These are phyloP conservation scores for Pulveroboletus sp. DNA, from an alignment of 768 basidiomycete species.

Conservation along the genomic window DNA sequence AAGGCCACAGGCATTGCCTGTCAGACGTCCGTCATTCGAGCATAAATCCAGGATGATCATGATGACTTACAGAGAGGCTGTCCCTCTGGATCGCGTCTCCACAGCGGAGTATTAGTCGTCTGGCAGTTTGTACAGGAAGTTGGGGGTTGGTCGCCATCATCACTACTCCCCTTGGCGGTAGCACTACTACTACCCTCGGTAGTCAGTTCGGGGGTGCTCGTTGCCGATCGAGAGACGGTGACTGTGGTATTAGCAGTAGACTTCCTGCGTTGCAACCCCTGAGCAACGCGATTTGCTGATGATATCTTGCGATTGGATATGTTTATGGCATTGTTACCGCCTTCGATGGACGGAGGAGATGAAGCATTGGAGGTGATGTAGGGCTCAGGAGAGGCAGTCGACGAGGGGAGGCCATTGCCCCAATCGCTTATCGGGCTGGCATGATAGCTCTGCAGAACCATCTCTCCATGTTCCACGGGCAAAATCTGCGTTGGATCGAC, in stretches of 20 bases:
- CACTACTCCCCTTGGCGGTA: slow-evolving; percentile 41
- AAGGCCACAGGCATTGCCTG: slow-evolving; percentile 87
- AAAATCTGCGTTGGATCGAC: slow-evolving; percentile 92
- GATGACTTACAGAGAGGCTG: slow-evolving; percentile 75
- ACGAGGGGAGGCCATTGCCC: slow-evolving; percentile 67
- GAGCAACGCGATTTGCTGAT: slow-evolving; percentile 55
- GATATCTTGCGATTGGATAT: slow-evolving; percentile 54
- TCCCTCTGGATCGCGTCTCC: slow-evolving; percentile 90
- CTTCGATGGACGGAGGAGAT: slow-evolving; percentile 66
- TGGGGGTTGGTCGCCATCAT: slow-evolving; percentile 66
- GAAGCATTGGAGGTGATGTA: slow-evolving; percentile 65
- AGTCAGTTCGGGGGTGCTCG: slow-evolving; percentile 63
- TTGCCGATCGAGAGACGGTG: slow-evolving; percentile 45
- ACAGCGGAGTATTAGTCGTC: slow-evolving; percentile 91
- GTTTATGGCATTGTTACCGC: slow-evolving; percentile 30
- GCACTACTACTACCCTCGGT: slow-evolving; percentile 27
- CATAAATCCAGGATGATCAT: slow-evolving; percentile 5
- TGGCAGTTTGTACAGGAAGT: slow-evolving; percentile 93
- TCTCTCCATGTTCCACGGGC: slow-evolving; percentile 39
- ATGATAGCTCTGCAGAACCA: slow-evolving; percentile 51
- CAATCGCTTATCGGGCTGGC: slow-evolving; percentile 82
- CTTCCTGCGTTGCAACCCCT: slow-evolving; percentile 54
- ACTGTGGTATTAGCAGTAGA: slow-evolving; percentile 26
- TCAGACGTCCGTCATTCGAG: slow-evolving; percentile 12
- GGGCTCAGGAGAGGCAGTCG: slow-evolving; percentile 72